Conservation (phyloP, 2,329 filamentous ascomycete species). For the Colletotrichum karsti region DNA sequence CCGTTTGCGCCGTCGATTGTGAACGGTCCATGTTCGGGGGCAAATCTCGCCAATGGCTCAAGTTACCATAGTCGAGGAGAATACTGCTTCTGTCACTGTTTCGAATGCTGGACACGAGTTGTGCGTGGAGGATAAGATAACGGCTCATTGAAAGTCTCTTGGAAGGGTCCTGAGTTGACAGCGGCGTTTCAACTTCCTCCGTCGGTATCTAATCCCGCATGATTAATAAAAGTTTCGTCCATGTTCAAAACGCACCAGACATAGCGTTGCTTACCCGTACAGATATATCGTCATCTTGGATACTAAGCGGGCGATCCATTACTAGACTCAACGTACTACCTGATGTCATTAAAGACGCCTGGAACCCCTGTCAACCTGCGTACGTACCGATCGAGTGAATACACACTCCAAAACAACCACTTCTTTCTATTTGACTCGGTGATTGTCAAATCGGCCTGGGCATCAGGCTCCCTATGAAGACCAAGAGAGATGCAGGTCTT, state of each 20-base stretch:
- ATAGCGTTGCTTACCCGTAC: not conserved
- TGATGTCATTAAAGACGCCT: not conserved
- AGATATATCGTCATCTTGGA: conserved; percentile 22
- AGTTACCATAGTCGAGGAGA: conserved; percentile 9
- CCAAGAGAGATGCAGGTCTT: conserved; percentile 11
- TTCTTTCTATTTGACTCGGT: not conserved
- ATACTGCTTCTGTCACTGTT: not conserved
- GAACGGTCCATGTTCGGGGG: not conserved
- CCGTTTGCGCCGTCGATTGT: not conserved
- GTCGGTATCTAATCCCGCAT: not conserved
- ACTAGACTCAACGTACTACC: conserved; percentile 1
- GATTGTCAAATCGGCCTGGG: not conserved
- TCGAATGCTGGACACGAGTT: conserved; percentile 14
- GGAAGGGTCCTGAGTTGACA: not conserved
- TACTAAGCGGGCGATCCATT: conserved; percentile 22
- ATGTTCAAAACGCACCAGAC: not conserved
- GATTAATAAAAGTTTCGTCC: not conserved
- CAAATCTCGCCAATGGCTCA: conserved; percentile 19
- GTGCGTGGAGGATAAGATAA: conserved; percentile 5
- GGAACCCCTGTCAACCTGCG: not conserved
- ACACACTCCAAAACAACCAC: conserved; percentile 26
- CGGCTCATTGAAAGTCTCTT: not conserved
- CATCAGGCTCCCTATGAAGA: not conserved
- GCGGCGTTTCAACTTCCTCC: not conserved
- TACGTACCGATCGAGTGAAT: conserved; percentile 14